Evolutionary conservation across 2,329 filamentous ascomycete species (phyloP).

Genomic region (Rhinocladiella mackenziei): DNA sequence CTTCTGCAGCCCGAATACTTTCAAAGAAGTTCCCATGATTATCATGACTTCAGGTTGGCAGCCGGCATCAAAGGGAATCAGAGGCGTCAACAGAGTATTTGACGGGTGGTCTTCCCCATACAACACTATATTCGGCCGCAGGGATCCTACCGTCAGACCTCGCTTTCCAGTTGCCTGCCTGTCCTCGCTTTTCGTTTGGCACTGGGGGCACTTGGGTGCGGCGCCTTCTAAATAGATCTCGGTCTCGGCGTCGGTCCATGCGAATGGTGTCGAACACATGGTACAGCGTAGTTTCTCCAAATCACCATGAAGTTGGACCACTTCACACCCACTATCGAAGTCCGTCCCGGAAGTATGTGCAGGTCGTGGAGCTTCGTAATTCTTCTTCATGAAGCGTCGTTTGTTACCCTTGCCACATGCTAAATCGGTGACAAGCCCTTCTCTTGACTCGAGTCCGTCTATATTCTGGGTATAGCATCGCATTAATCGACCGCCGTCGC

Average conservation of each 20-base stretch:
- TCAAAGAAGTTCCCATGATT: conserved; percentile 66
- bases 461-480: conserved; percentile 74
- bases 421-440: conserved; percentile 62
- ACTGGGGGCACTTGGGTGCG: conserved; percentile 65
- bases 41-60: conserved; percentile 64
- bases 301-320: conserved; percentile 69
- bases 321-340: conserved; percentile 40
- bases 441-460: conserved; percentile 67
- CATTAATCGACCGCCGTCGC: conserved; percentile 64
- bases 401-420: conserved; percentile 59
- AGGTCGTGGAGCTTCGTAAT: conserved; percentile 29
- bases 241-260: conserved; percentile 49
- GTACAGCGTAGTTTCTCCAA: conserved; percentile 59
- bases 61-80: conserved; percentile 64
- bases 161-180: conserved; percentile 64
- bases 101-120: conserved; percentile 71
- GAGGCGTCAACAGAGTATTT: conserved; percentile 62
- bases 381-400: conserved; percentile 55
- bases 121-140: conserved; percentile 68
- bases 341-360: conserved; percentile 21
- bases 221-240: conserved; percentile 52
- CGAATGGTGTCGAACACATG: conserved; percentile 35
- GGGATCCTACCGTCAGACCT: conserved; percentile 62
- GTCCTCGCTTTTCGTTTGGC: conserved; percentile 58
- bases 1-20: conserved; percentile 67